Evolutionary conservation across 306 rosid species (phyloP).

Genomic region (Vigna unguiculata): DNA sequence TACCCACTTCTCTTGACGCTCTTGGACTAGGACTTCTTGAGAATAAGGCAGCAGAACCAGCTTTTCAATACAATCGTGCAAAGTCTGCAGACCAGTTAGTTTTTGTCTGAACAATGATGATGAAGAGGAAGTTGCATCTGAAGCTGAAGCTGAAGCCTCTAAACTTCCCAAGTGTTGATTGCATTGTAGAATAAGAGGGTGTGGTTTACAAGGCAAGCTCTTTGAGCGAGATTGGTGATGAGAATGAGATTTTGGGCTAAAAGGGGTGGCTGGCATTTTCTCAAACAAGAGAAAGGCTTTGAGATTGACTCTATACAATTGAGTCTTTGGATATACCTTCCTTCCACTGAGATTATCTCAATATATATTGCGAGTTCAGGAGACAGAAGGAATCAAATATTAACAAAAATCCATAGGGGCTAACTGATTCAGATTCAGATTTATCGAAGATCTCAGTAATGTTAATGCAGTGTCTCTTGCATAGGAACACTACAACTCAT

Average conservation of each 20-base stretch:
- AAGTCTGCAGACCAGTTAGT: slow-evolving; percentile 38
- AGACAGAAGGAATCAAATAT: slow-evolving; percentile 53
- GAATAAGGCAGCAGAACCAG: slow-evolving; percentile 43
- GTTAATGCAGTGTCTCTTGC: slow-evolving; percentile 47
- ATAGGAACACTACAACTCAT: slow-evolving; percentile 49
- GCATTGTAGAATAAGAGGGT: slow-evolving; percentile 58
- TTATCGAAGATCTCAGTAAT: slow-evolving; percentile 38
- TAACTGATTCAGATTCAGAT: slow-evolving; percentile 57
- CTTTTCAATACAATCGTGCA: slow-evolving; percentile 50
- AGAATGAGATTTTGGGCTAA: slow-evolving; percentile 43
- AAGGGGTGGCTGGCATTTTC: slow-evolving; percentile 48
- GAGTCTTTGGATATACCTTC: slow-evolving; percentile 42
- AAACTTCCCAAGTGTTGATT: slow-evolving; percentile 52
- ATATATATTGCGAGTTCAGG: slow-evolving; percentile 45
- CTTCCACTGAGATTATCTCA: slow-evolving; percentile 32
- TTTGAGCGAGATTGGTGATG: slow-evolving; percentile 52
- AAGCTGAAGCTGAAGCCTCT: slow-evolving; percentile 53
- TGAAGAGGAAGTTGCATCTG: slow-evolving; percentile 42
- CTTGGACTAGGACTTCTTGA: slow-evolving; percentile 44
- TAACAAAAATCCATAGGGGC: slow-evolving; percentile 42
- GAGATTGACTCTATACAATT: slow-evolving; percentile 31
- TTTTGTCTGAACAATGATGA: slow-evolving; percentile 44
- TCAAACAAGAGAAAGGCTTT: slow-evolving; percentile 30
- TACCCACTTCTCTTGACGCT: slow-evolving; percentile 51
- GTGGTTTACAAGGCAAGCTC: slow-evolving; percentile 56